Base-by-base conservation (phyloP, 2,329 filamentous ascomycete genomes). In the Periconia macrospinosa region DNA sequence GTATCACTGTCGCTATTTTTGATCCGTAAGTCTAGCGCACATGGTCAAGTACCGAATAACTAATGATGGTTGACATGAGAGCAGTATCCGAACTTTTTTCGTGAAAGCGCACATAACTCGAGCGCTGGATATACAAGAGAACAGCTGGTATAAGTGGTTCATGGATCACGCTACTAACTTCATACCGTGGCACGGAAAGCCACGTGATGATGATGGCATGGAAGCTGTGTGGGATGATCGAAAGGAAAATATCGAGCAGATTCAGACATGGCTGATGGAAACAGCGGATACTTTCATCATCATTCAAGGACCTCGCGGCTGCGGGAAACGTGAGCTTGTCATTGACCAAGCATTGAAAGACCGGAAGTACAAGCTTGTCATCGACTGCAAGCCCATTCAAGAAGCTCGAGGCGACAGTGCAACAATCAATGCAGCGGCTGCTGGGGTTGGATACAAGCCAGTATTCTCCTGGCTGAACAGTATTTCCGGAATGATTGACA, bases 381-480 rank as follows among this genome's bases (percentile, higher is more conserved):
- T 97, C 43, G 94, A 99, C 75, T 97, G 93, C 78, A 96, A 96
- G 71, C 89, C 90, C 1, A 90, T 97, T 11, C 88, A 93, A 54
- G 93, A 97, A 73, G 92, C 93, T 1, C 86, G 90, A 50, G 92
- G 94, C 6, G 94, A 99, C 68, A 87, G 87, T 8, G 85, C 87
- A 2, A 96, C 90, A 0, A 96, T 99, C 65, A 85, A 85, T 55
- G 86, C 88, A 41, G 86, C 94, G 6, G 94, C 93, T 1, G 77
- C 80, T 1, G 86, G 92, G 59, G 92, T 97, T 46, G 93, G 94
- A 9, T 97, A 97, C 70, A 83, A 90, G 9, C 94, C 94, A 0
- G 86, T 99, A 0, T 99, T 99, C 72, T 95, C 91, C 0, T 97
- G 92, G 90, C 89, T 95, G 76, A 97, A 97, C 74, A 96, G 87